These are phyloP conservation scores for Flaveria trinervia DNA, from an alignment of 129 eudicot genomes.

Conservation along the genomic window DNA sequence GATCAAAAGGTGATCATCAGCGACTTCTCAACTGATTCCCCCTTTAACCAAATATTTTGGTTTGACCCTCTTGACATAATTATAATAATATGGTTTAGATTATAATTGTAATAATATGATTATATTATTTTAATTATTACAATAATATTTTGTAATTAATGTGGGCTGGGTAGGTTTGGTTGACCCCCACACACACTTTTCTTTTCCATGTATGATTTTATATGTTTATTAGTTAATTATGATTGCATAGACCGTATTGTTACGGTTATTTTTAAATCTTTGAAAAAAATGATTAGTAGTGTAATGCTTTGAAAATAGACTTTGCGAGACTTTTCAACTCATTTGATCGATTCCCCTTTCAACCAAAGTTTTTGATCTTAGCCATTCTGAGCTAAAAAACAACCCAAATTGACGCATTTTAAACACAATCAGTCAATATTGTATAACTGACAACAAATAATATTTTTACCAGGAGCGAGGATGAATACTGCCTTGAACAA, in stretches of 20 bases:
- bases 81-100: neutral
- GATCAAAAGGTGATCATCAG: neutral
- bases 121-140: neutral
- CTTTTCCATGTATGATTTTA: too few relatives aligned
- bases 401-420: neutral
- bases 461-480: slow-evolving; percentile 56
- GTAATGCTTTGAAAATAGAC: neutral
- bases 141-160: neutral
- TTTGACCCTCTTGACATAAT: neutral
- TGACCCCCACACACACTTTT: too few relatives aligned
- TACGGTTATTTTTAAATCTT: too few relatives aligned
- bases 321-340: slow-evolving; percentile 2
- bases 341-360: neutral
- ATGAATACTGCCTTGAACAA: slow-evolving; percentile 58
- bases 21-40: neutral
- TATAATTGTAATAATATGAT: neutral
- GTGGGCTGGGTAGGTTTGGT: too few relatives aligned
- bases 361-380: neutral
- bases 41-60: neutral
- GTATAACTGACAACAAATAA: slow-evolving; percentile 11
- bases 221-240: too few relatives aligned
- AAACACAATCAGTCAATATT: neutral
- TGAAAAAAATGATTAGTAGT: too few relatives aligned
- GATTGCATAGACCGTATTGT: too few relatives aligned
- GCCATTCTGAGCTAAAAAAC: neutral